Conservation (phyloP, 805 yeast species). For the Starmerella sirachaensis region DNA sequence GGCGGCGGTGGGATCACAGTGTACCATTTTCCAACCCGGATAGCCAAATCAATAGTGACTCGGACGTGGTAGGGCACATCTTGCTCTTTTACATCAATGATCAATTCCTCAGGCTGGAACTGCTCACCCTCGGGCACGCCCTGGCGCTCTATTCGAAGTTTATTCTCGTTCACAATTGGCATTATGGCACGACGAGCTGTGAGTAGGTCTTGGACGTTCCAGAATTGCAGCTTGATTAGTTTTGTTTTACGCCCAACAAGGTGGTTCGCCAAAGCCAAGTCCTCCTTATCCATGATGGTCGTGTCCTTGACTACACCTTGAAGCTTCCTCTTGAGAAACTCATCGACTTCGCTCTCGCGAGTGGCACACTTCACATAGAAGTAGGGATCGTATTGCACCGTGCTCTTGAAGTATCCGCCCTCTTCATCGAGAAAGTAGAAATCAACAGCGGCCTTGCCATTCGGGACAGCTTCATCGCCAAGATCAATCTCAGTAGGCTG, state of each 20-base stretch:
- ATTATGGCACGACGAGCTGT: constrained; percentile 57
- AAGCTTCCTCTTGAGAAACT: constrained; percentile 53
- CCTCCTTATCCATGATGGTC: constrained; percentile 56
- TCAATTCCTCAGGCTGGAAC: constrained; percentile 32
- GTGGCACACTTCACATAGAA: constrained; percentile 52
- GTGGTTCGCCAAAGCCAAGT: constrained; percentile 73
- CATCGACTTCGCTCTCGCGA: constrained; percentile 69
- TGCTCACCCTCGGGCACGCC: constrained; percentile 51
- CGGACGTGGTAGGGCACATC: constrained; percentile 96
- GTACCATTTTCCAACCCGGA: constrained; percentile 96
- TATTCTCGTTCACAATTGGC: constrained; percentile 63
- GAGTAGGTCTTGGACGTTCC: constrained; percentile 59
- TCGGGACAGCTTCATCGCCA: constrained; percentile 26
- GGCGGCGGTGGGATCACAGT: constrained; percentile 6
- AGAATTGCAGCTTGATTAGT: constrained; percentile 57
- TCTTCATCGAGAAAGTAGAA: constrained; percentile 90
- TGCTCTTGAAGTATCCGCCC: constrained; percentile 89
- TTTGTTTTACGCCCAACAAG: constrained; percentile 59
- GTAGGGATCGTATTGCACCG: constrained; percentile 76
- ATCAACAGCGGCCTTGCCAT: constrained; percentile 84
- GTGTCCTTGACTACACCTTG: constrained; percentile 53
- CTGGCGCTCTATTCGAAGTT: constrained; percentile 45
- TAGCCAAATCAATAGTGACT: constrained; percentile 72
- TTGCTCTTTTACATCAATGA: constrained; percentile 78
- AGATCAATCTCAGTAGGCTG: constrained; percentile 53